Evolutionary conservation across 1,284 basidiomycete genomes (phyloP), one percentile per base, ranked within the genome.

Genomic region (Lentinus polychrous): DNA sequence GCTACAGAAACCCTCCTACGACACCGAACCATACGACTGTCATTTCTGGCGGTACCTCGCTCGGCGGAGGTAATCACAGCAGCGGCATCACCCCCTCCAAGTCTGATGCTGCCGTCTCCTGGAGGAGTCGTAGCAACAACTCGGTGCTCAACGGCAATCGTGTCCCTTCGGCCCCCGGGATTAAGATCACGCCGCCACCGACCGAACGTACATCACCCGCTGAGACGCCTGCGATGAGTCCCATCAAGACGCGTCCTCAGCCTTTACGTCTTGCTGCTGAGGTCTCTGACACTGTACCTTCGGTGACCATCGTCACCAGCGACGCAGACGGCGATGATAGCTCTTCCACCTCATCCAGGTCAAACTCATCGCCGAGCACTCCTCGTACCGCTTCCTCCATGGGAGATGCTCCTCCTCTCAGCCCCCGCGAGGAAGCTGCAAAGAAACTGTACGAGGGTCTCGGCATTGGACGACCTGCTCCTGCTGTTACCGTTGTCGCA

Each of bases 401-500:
- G 55, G 76, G 57, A 22, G 62, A 79, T 51, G 71, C 73, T 17
- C 57, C 66, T 52, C 75, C 80, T 51, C 77, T 88, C 54, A 86
- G 84, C 64, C 81, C 83, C 58, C 82, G 85, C 67, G 88, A 91
- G 66, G 86, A 86, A 63, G 84, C 79, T 12, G 66, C 80, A 33
- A 89, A 86, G 78, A 88, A 86, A 68, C 67, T 89, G 50, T 91
- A 87, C 61, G 88, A 91, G 67, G 87, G 87, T 37, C 75, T 91
- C 33, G 85, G 88, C 12, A 74, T 90, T 46, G 85, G 85, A 40
- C 76, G 86, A 49, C 76, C 82, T 35, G 69, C 68, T 23, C 76
- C 76, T 15, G 60, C 57, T 43, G 59, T 63, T 49, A 58, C 63
- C 18, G 57, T 63, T 39, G 66, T 60, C 34, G 59, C 62, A 17